A percentile compares a stretch with the other conserved stretches of the same genome.
Conservation (phyloP, 129 eudicot species). For the Deinandra increscens region DNA sequence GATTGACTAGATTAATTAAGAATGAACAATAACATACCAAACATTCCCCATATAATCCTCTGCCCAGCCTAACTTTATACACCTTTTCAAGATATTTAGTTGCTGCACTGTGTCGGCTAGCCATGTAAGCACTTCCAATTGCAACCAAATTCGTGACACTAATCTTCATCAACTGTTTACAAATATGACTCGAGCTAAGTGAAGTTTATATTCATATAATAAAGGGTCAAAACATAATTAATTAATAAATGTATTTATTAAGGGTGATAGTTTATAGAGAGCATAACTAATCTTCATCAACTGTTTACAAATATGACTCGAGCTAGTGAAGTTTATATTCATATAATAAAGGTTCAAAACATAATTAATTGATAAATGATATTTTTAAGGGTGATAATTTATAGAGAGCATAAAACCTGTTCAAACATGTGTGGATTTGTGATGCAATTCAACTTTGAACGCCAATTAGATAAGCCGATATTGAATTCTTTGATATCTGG, state of each 20-base stretch:
- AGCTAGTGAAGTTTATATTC: constrained; percentile 19
- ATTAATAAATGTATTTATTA: neutral
- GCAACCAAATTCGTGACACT: constrained; percentile 43
- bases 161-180: constrained; percentile 59
- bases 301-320: constrained; percentile 41
- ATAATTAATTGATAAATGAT: neutral
- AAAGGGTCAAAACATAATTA: neutral
- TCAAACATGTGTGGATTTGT: constrained; percentile 66
- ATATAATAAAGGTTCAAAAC: neutral
- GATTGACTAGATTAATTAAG: constrained; percentile 2
- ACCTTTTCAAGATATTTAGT: constrained; percentile 52
- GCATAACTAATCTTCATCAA: constrained; percentile 43
- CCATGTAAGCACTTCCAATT: constrained; percentile 49
- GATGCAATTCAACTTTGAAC: constrained; percentile 75
- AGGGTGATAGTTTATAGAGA: neutral
- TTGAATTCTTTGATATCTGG: constrained; percentile 64
- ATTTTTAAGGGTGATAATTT: neutral
- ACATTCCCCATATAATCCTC: constrained; percentile 89
- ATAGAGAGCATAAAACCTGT: constrained; percentile 47
- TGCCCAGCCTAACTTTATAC: constrained; percentile 61
- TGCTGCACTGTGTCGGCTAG: constrained; percentile 48
- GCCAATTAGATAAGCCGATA: constrained; percentile 64
- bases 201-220: constrained; percentile 12
- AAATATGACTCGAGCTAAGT: constrained; percentile 21
- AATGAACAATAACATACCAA: constrained; percentile 45